Evolutionary conservation across 345 rosid species (phyloP).

Genomic region (Citrus inodora): DNA sequence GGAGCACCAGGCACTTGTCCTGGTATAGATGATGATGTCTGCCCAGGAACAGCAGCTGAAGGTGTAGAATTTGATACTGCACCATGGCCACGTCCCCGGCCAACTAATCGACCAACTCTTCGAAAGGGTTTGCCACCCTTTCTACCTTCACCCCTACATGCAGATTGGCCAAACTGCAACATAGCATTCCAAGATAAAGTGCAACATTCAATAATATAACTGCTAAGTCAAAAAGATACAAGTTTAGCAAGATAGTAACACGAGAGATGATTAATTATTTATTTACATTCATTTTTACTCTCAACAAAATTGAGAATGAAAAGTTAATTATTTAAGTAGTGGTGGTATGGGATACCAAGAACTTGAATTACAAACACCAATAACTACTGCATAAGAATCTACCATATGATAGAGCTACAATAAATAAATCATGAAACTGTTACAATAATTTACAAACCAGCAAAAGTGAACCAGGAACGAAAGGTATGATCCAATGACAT

Average conservation of each 20-base stretch:
- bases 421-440: not conserved
- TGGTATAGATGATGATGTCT: conserved; percentile 3
- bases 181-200: conserved; percentile 12
- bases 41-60: conserved; percentile 17
- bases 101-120: conserved; percentile 22
- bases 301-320: not conserved
- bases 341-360: not conserved
- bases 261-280: not conserved
- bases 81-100: conserved; percentile 22
- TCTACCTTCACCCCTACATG: conserved; percentile 27
- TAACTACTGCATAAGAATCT: not conserved
- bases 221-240: not conserved
- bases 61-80: conserved; percentile 11
- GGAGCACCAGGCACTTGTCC: conserved; percentile 23
- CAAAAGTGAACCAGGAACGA: not conserved
- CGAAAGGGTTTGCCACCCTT: conserved; percentile 24
- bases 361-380: not conserved
- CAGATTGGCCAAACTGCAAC: conserved; percentile 30
- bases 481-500: not conserved
- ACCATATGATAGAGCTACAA: not conserved
- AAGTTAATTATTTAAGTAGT: not conserved
- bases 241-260: not conserved
- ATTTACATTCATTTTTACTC: not conserved
- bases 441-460: not conserved
- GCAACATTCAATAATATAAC: conserved; percentile 11